Base-by-base conservation (phyloP, 2,329 filamentous ascomycete species). In the Cercospora sp. region DNA sequence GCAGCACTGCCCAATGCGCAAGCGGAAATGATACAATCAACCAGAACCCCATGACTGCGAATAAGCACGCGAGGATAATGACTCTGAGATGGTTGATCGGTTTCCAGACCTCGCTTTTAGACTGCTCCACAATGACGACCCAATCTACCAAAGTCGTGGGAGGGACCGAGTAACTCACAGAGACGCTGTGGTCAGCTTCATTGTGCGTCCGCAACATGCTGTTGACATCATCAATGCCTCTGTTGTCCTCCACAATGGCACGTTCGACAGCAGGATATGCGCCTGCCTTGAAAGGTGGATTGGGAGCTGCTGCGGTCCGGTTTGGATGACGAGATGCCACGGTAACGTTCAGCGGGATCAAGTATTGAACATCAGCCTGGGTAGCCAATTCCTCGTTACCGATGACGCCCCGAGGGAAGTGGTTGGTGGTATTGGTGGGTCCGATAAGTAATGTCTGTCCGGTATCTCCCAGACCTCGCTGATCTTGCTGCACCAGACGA, bases 1-100 rank as follows among this genome's bases (percentile, higher is more conserved):
- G 94, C 71, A 89, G 83, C 59, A 95, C 93, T 60, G 91, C 91
- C 69, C 90, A 87, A 76, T 97, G 93, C 1, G 93, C 92, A 33
- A 93, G 87, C 0, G 93, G 92, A 51, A 94, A 86, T 2, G 92
- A 85, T 1, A 96, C 77, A 6, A 96, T 70, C 3, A 93, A 77
- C 59, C 95, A 86, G 10, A 90, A 84, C 0, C 73, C 93, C 7
- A 89, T 86, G 0, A 93, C 94, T 0, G 91, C 92, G 76, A 97
- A 96, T 0, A 96, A 91, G 69, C 92, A 96, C 6, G 88, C 91
- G 2, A 97, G 80, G 1, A 97, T 86, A 62, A 97, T 92, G 58
- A 90, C 89, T 16, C 91, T 88, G n/a, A 97, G 83, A n/a, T 87
- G 89, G 33, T 84, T 80, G 66, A 97, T 93, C 0, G 93, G 91